Percentiles rank a stretch among this genome's conserved stretches.
Evolutionary conservation across 148 eudicot genomes (phyloP).

Genomic region (Cornus kousa): DNA sequence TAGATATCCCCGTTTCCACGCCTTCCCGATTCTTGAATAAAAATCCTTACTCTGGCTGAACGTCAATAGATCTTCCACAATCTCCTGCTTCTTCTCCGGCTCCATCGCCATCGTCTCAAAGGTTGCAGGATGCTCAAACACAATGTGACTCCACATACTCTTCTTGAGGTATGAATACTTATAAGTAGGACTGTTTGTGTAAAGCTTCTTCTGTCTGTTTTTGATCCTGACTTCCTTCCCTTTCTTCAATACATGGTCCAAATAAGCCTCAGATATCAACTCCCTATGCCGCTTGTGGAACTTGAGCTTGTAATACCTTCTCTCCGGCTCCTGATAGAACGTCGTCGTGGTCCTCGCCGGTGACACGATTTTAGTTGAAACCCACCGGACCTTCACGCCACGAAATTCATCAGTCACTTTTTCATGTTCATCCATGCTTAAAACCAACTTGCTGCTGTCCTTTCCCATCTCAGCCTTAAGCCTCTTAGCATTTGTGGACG

Average conservation of each 20-base stretch:
- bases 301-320: conserved; percentile 26
- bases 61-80: conserved; percentile 46
- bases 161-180: neutral
- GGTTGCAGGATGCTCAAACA: conserved; percentile 56
- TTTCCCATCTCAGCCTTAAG: conserved; percentile 41
- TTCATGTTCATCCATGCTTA: conserved; percentile 49
- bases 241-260: conserved; percentile 41
- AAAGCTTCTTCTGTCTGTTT: conserved; percentile 45
- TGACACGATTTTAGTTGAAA: conserved; percentile 7
- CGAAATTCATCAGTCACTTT: conserved; percentile 41
- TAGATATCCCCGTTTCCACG: conserved; percentile 58
- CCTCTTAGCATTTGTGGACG: conserved; percentile 33
- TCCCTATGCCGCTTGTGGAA: conserved; percentile 41
- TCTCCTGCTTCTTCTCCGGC: conserved; percentile 44
- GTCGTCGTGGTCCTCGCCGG: neutral
- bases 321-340: conserved; percentile 24
- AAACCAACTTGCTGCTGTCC: conserved; percentile 22
- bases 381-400: conserved; percentile 43
- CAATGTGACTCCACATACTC: conserved; percentile 42
- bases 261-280: conserved; percentile 31
- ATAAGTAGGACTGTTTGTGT: conserved; percentile 28
- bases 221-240: conserved; percentile 32
- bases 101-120: conserved; percentile 53
- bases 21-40: conserved; percentile 49
- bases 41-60: conserved; percentile 49